Evolutionary conservation across 805 yeast species (phyloP), one percentile per base, ranked within the genome.

Genomic region (Middelhovenomyces tepae): DNA sequence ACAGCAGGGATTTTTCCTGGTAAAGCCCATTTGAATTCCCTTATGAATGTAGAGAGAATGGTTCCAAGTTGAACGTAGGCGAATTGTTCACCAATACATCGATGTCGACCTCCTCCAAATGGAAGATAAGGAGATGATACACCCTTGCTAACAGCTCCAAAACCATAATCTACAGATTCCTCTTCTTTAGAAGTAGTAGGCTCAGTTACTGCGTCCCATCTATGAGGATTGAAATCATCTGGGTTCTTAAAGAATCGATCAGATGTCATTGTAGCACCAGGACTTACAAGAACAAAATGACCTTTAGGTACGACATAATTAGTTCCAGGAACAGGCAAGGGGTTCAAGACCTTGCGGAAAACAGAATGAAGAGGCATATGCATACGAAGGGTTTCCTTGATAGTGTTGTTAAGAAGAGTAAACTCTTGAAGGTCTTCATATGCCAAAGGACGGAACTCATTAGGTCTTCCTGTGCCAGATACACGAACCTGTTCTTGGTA

Each of bases 11-110:
- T 51, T 22, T 34, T 35, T 30, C 78, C 76, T 31, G 78, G 73
- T 37, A 75, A 66, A 23, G 69, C 67, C 95, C 95, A 87, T 56
- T 71, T 78, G 55, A 82, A 62, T 40, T 79, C 75, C 59, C 78
- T 80, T 21, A 89, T 69, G 55, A 67, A 82, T 11, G 85, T 73
- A 23, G 83, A 62, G 53, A 91, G 65, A 40, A 91, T 67, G 31
- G 91, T 77, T 31, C 95, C 95, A 45, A 91, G 71, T 67, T 91
- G 98, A 46, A 79, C 76, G 59, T 78, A 84, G 16, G 98, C 98
- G 64, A 91, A 91, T 57, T 89, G 97, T 63, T 91, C 98, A 56
- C 98, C 98, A 53, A 91, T 89, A 65, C 98, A 91, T 66, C 98
- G 81, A 60, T 91, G 98, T 71, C 98, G 82, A 47, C 98, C 98